phyloP scores from a whole-genome alignment of 352 stramenopile species.

The Phytophthora citricola region DNA sequence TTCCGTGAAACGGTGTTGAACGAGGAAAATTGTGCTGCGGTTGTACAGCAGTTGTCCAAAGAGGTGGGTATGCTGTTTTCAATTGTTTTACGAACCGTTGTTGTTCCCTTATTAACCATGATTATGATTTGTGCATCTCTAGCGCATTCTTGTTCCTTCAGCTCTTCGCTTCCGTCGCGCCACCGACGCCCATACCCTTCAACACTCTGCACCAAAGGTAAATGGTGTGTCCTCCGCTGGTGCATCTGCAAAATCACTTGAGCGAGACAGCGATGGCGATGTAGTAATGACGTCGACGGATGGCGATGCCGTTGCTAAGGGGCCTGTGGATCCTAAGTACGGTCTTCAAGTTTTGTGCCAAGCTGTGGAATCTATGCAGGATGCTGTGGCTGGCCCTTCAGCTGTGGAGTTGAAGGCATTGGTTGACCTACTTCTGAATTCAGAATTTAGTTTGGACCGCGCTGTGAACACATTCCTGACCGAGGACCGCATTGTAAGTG shows the following conservation, averaged over 20 bases:
- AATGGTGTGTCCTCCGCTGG: constrained; percentile 18
- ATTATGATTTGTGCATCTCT: constrained; percentile 11
- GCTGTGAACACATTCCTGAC: constrained; percentile 86
- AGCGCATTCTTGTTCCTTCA: constrained; percentile 71
- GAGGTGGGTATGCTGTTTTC: constrained; percentile 51
- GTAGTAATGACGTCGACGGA: constrained; percentile 61
- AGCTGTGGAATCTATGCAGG: constrained; percentile 84
- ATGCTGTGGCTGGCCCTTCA: constrained; percentile 63
- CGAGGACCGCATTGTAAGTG: constrained; percentile 78
- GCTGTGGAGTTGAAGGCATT: constrained; percentile 76
- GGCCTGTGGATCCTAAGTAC: constrained; percentile 73
- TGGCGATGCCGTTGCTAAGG: constrained; percentile 24
- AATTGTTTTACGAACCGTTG: neutral
- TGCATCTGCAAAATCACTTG: constrained; percentile 12
- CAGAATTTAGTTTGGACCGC: constrained; percentile 82
- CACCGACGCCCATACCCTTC: constrained; percentile 47
- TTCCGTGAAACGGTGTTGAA: constrained; percentile 79
- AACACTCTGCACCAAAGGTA: constrained; percentile 9
- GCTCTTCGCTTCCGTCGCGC: constrained; percentile 78
- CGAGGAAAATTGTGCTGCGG: constrained; percentile 76
- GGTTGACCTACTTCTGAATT: constrained; percentile 74
- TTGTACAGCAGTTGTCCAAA: constrained; percentile 81
- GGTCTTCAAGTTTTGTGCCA: constrained; percentile 77
- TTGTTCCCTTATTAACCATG: constrained; percentile 10
- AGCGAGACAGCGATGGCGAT: constrained; percentile 64